phyloP scores from a whole-genome alignment of 2,329 filamentous ascomycete species.

The Colletotrichum spaethianum region DNA sequence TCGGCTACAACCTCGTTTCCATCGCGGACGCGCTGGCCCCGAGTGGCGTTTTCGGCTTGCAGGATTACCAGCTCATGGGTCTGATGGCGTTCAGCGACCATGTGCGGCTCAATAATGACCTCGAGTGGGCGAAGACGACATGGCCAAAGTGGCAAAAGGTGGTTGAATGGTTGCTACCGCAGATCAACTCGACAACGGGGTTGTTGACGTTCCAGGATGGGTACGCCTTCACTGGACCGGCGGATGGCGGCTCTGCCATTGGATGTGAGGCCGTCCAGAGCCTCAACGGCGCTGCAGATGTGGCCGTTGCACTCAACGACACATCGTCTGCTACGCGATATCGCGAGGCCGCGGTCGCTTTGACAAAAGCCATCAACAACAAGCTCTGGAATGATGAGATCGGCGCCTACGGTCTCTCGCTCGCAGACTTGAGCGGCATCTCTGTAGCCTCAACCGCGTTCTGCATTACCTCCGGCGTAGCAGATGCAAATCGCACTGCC shows the following conservation, averaged over 20 bases:
- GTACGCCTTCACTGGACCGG: conserved; percentile 39
- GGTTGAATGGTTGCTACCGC: conserved; percentile 33
- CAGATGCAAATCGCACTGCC: conserved; percentile 14
- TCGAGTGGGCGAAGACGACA: conserved; percentile 32
- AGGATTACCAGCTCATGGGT: conserved; percentile 45
- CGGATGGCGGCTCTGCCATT: conserved; percentile 36
- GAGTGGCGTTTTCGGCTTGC: conserved; percentile 10
- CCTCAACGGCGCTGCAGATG: conserved; percentile 33
- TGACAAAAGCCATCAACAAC: conserved; percentile 40
- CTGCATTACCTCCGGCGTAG: conserved; percentile 44
- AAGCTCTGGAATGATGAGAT: conserved; percentile 43
- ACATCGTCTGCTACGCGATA: conserved; percentile 37
- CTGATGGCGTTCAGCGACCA: conserved; percentile 40
- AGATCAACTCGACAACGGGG: conserved; percentile 38
- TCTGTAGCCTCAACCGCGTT: conserved; percentile 42
- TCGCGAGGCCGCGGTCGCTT: conserved; percentile 40
- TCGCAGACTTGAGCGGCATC: conserved; percentile 19
- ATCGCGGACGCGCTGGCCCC: conserved; percentile 9
- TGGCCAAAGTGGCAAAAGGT: conserved; percentile 41
- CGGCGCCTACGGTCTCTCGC: conserved; percentile 38
- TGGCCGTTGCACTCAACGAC: conserved; percentile 45
- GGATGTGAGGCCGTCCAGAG: conserved; percentile 40
- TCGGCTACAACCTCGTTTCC: conserved; percentile 38
- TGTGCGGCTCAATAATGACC: conserved; percentile 41
- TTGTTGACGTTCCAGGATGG: conserved; percentile 34